Evolutionary conservation across 169 alveolate genomes (phyloP).

Genomic region (Plasmodium billcollinsi): DNA sequence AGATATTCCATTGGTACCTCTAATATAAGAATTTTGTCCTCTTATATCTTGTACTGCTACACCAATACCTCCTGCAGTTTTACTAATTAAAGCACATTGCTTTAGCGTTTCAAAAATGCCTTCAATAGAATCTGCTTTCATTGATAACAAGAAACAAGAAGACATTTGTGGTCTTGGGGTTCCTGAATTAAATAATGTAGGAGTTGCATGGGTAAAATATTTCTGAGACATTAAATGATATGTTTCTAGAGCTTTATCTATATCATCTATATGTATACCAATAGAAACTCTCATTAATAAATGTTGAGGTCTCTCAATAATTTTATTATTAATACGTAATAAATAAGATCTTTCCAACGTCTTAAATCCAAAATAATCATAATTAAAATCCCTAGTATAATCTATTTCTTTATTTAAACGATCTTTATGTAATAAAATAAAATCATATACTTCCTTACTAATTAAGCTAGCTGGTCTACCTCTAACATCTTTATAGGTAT

Average conservation of each 20-base stretch:
- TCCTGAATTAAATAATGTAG: constrained; percentile 98
- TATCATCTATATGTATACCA: constrained; percentile 97
- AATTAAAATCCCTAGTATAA: constrained; percentile 95
- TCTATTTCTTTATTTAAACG: constrained; percentile 92
- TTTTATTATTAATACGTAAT: constrained; percentile 91
- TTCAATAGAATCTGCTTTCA: constrained; percentile 97
- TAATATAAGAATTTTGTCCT: constrained; percentile 96
- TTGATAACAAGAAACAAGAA: constrained; percentile 95
- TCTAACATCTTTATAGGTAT: constrained; percentile 87
- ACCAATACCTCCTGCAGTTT: constrained; percentile 99
- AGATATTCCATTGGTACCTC: constrained; percentile 98
- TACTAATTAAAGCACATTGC: constrained; percentile 97
- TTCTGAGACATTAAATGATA: constrained; percentile 96
- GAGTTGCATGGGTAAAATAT: constrained; percentile 99
- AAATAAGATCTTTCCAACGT: constrained; percentile 97
- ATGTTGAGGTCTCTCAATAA: constrained; percentile 98
- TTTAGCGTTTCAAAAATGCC: constrained; percentile 97
- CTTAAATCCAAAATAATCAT: constrained; percentile 98
- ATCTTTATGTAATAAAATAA: constrained; percentile 90
- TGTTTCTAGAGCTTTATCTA: constrained; percentile 94
- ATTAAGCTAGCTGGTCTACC: constrained; percentile 95
- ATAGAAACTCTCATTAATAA: constrained; percentile 98
- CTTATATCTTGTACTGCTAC: constrained; percentile 96
- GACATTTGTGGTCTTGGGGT: constrained; percentile 97
- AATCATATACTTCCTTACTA: constrained; percentile 93